These are phyloP conservation scores for Phlebiopsis flavidoalba DNA, from an alignment of 768 basidiomycete species.

Conservation along the genomic window DNA sequence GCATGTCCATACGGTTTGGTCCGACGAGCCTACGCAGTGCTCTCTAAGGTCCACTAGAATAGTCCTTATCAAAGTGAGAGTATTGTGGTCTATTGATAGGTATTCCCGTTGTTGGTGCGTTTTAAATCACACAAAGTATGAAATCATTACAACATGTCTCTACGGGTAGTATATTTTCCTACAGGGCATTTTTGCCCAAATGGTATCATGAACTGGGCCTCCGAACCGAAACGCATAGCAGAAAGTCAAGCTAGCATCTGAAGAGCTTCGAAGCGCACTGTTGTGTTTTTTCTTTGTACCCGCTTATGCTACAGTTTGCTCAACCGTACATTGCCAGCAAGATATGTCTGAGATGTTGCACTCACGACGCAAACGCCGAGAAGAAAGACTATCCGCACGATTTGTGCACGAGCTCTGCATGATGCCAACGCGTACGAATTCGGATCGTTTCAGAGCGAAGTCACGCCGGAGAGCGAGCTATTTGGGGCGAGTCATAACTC, in stretches of 20 bases:
- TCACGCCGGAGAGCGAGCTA: slow-evolving; percentile 42
- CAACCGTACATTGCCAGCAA: slow-evolving; percentile 18
- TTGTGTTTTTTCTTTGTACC: neutral
- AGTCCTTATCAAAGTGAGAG: slow-evolving; percentile 25
- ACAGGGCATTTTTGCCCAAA: slow-evolving; percentile 20
- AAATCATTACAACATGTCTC: slow-evolving; percentile 25
- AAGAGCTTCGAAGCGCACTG: slow-evolving; percentile 27
- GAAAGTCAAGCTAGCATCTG: slow-evolving; percentile 18
- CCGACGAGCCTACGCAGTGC: slow-evolving; percentile 34
- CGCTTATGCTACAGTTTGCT: neutral
- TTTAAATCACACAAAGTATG: slow-evolving; percentile 1
- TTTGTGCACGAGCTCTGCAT: slow-evolving; percentile 46
- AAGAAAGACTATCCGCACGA: slow-evolving; percentile 40
- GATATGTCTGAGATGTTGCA: slow-evolving; percentile 55
- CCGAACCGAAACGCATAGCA: slow-evolving; percentile 18
- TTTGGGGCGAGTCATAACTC: slow-evolving; percentile 24
- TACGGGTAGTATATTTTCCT: slow-evolving; percentile 20
- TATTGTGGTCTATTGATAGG: neutral
- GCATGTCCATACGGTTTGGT: slow-evolving; percentile 45
- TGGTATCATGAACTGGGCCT: slow-evolving; percentile 19
- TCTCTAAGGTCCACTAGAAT: slow-evolving; percentile 38
- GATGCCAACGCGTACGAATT: slow-evolving; percentile 39
- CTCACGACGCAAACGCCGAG: slow-evolving; percentile 31
- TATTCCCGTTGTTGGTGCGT: neutral
- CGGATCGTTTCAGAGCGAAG: slow-evolving; percentile 19